Conservation (phyloP, 2,329 filamentous ascomycete genomes). For the Trichoderma harzianum region DNA sequence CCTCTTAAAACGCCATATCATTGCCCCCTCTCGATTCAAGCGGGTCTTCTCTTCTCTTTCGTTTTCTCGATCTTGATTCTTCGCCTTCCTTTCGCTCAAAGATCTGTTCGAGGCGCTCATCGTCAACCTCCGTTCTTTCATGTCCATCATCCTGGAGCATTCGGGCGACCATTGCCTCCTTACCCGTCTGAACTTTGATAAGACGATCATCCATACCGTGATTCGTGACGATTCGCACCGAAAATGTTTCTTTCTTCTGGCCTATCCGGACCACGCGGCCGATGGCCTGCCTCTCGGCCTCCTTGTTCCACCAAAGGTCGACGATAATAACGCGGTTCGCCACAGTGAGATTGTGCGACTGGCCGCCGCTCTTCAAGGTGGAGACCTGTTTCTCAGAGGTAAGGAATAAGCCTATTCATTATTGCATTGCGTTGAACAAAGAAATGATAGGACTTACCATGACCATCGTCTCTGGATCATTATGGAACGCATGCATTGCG, state of each 20-base stretch:
- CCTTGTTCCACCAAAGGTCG: slow-evolving; percentile 61
- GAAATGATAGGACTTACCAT: neutral
- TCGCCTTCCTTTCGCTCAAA: neutral
- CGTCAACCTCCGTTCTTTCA: neutral
- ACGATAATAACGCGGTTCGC: slow-evolving; percentile 53
- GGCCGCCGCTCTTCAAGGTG: slow-evolving; percentile 34
- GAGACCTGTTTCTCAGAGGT: neutral
- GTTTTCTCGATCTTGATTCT: neutral
- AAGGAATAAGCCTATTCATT: neutral
- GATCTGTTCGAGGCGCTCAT: neutral
- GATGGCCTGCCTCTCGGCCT: slow-evolving; percentile 59
- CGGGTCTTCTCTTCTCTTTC: neutral
- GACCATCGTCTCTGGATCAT: neutral
- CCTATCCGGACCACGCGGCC: slow-evolving; percentile 62
- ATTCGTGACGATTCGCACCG: neutral
- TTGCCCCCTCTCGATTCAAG: too few species aligned
- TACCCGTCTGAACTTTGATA: neutral
- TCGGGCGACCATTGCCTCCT: neutral
- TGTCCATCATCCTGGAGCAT: neutral
- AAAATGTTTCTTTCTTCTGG: neutral
- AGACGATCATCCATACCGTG: neutral
- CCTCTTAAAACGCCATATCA: neutral
- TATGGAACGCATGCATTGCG: neutral
- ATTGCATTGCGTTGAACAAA: fast-evolving
- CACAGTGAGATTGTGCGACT: slow-evolving; percentile 39